Evolutionary conservation across 495 filamentous ascomycete species (phyloP).

Genomic region (Collariella sp.): DNA sequence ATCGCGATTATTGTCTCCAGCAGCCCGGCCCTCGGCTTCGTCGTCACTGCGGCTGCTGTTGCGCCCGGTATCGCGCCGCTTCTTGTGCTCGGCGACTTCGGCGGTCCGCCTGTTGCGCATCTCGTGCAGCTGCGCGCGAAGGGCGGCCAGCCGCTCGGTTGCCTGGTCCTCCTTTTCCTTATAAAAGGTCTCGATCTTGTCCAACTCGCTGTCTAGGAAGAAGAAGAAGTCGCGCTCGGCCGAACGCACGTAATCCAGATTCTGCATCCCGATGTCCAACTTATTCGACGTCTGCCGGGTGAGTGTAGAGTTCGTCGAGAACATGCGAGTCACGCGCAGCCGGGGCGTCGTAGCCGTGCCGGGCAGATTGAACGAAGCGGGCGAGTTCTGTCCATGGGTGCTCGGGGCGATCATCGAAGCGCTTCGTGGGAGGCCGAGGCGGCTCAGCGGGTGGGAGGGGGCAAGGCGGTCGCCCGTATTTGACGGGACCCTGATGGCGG

Average conservation of each 20-base stretch:
- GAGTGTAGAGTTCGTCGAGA: constrained; percentile 18
- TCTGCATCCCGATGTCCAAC: constrained; percentile 26
- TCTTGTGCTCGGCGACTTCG: constrained; percentile 49
- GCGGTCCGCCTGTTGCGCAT: constrained; percentile 73
- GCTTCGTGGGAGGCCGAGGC: constrained; percentile 17
- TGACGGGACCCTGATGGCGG: constrained; percentile 56
- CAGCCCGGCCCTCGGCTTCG: constrained; percentile 10
- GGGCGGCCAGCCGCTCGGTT: constrained; percentile 53
- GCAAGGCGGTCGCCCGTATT: constrained; percentile 19
- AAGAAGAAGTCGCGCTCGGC: constrained; percentile 68
- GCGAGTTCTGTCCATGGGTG: constrained; percentile 4
- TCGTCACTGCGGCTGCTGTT: constrained; percentile 8
- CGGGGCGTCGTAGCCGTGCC: constrained; percentile 15
- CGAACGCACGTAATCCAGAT: constrained; percentile 40
- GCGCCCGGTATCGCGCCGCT: constrained; percentile 19
- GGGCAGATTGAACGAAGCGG: constrained; percentile 9
- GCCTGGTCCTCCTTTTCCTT: constrained; percentile 73
- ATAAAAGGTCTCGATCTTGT: constrained; percentile 83
- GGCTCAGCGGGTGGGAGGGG: constrained; percentile 9
- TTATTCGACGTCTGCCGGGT: constrained; percentile 16
- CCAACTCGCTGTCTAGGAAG: constrained; percentile 70
- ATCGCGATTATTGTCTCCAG: constrained; percentile 15
- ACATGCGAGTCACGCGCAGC: constrained; percentile 21
- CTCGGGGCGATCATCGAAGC: constrained; percentile 15
- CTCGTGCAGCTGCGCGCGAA: constrained; percentile 74